Evolutionary conservation across 2,329 filamentous ascomycete species (phyloP), one percentile per base, ranked within the genome.

Genomic region (Botrytis porri): DNA sequence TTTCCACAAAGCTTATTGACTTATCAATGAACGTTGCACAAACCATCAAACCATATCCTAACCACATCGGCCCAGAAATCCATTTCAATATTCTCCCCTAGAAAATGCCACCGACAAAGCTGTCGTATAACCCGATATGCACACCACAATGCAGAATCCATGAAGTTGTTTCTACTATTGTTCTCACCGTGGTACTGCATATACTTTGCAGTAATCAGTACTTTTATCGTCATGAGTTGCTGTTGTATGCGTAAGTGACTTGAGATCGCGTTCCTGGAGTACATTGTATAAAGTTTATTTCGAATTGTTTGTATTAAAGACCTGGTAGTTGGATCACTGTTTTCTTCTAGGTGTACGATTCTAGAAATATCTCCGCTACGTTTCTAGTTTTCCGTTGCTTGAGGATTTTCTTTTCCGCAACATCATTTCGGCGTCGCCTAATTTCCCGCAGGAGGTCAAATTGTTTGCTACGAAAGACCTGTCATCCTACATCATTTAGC

Each of bases 41-140:
- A 69, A 57, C 48, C 54, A 57, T 25, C 48, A 69, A 57, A 57
- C 41, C 48, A 41, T 14, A 41, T 41, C 29, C 35, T 57, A 69
- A 69, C 48, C 43, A 69, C 37, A 43, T 69, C 10, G 65, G 48
- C 48, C 48, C 65, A 69, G 39, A 20, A 69, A 41, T 18, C 65
- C 65, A 57, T 57, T 69, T 37, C 48, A 69, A 69, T 69, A 69
- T 57, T 57, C 29, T 41, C 63, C 10, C 65, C 37, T 57, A 41
- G n/a, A 14, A 57, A 57, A 69, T 69, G 29, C 35, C 65, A 43
- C 65, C 48, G 48, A 69, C 65, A 69, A 69, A 69, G 48, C 65
- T 57, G 48, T 69, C 65, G 65, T 69, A 69, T 69, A 41, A 69
- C 65, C 65, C 65, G 65, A 69, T 57, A 69, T 69, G 65, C 65